These are phyloP conservation scores for Lotmaria passim DNA, from an alignment of 208 protist genomes.

Conservation along the genomic window DNA sequence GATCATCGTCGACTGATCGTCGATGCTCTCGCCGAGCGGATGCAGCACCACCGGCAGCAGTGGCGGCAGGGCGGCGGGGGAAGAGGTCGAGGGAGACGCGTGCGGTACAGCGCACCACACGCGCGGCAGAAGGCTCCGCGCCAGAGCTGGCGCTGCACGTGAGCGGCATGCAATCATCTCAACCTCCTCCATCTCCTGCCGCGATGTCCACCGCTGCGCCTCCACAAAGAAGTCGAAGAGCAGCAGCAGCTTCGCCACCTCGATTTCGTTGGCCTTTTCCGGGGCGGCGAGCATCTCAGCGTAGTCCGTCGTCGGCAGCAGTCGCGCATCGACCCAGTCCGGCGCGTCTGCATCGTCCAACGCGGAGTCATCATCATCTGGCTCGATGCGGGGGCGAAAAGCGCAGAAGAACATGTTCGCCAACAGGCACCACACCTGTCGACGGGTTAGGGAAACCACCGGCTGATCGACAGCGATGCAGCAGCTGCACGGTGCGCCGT, in stretches of 20 bases:
- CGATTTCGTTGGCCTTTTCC: constrained; percentile 15
- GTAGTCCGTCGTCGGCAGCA: constrained; percentile 34
- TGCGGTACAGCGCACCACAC: not conserved
- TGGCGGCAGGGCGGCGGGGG: not conserved
- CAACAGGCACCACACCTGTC: constrained; percentile 29
- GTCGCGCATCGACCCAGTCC: constrained; percentile 4
- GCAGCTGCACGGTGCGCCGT: not conserved
- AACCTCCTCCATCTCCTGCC: not conserved
- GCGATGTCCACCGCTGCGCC: not conserved
- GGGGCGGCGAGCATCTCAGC: constrained; percentile 25
- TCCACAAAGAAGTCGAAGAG: constrained; percentile 32
- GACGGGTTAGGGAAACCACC: not conserved
- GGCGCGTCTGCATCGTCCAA: not conserved
- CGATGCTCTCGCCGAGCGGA: constrained; percentile 43
- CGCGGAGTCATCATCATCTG: not conserved
- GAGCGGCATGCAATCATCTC: constrained; percentile 9
- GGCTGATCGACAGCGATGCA: constrained; percentile 1
- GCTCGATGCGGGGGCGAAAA: constrained; percentile 16
- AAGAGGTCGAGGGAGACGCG: not conserved
- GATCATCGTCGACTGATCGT: constrained; percentile 39
- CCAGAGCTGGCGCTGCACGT: not conserved
- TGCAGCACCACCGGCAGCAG: constrained; percentile 20
- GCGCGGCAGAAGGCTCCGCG: not conserved
- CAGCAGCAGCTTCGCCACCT: constrained; percentile 35
- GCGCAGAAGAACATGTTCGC: constrained; percentile 32